Evolutionary conservation across 805 yeast genomes (phyloP), one percentile per base, ranked within the genome.

Genomic region (Candida taoyuanica): DNA sequence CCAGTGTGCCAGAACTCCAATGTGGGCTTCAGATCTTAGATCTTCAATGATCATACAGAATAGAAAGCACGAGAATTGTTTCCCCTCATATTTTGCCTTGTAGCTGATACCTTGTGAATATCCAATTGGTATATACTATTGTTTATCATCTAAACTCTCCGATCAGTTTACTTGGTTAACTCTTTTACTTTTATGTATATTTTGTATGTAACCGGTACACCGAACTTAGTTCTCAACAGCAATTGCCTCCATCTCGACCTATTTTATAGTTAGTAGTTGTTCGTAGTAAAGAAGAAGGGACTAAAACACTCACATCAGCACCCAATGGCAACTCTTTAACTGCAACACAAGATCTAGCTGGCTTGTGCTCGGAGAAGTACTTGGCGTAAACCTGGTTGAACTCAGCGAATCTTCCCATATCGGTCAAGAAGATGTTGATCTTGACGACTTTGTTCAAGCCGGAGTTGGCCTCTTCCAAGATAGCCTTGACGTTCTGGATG

Each of bases 301-400:
- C 7, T 12, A 2, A 11, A 17, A 24, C 35, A 58, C 62, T 18
- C 50, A 70, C 71, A 46, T 77, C 85, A 45, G 79, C 86, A 44
- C 87, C 87, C 63, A 93, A 76, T 44, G 98, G 98, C 53, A 93
- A 79, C 47, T 77, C 79, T 65, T 80, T 81, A 47, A 89, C 98
- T 31, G 97, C 97, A 53, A 93, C 95, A 72, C 97, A 93, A 2
- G 97, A 85, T 76, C 98, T 86, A 28, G 98, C 98, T 31, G 98
- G 98, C 63, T 82, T 83, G 68, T 82, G 91, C 33, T 65, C 69
- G 56, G 60, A 73, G 69, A 86, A 86, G 66, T 84, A 81, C 63
- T 80, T 62, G 36, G 77, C 78, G 67, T 93, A 93, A 36, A 85
- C 95, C 49, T 71, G 73, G 70, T 93, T 93, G 71, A 93, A 85